Base-by-base conservation (phyloP, 257 asterid species). In the Scutellaria minor region DNA sequence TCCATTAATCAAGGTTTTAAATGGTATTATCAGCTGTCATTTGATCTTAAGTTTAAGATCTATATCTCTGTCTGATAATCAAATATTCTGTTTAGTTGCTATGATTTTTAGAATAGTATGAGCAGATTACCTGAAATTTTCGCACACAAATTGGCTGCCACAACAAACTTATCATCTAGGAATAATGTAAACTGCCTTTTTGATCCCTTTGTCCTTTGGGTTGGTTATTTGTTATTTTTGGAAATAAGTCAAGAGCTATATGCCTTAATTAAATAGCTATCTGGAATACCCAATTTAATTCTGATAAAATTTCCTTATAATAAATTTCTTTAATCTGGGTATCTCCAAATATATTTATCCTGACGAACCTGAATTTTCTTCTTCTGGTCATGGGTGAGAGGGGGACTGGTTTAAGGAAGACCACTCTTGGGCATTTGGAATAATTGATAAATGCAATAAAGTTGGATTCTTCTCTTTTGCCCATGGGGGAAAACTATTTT, bases 31-130 rank as follows among this genome's bases (percentile, higher is more conserved):
- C 50, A 45, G 10, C 45, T 39, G 18, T 7, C 12, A 5, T 18
- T 63, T 39, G 46, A 20, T 20, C 68, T 37, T 44, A 27, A 9
- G 47, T 53, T 54, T 70, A 9, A 68, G 75, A 75, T 22, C 65
- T 66, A 27, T 47, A 46, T 31, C 56, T 61, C 8, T 12, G 35
- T 39, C 50, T 1, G n/a, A 14, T 14, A 64, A n/a, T 22, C 40
- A 52, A 63, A 39, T 52, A 63, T 63, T 52, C 64, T 62, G 68
- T 14, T 62, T 62, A 18, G 15, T 62, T 15, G 39, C 9, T 41
- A 18, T 18, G 41, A 6, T n/a, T 41, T 62, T 62, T 9, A 18
- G 52, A 62, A 62, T 62, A 18, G 45, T 12, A 22, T 9, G 52
- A 41, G 20, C 68, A 62, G 5, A 14, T 54, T 62, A 41, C 37